Conservation (phyloP, 2,329 filamentous ascomycete species). For the Claviceps sp. region DNA sequence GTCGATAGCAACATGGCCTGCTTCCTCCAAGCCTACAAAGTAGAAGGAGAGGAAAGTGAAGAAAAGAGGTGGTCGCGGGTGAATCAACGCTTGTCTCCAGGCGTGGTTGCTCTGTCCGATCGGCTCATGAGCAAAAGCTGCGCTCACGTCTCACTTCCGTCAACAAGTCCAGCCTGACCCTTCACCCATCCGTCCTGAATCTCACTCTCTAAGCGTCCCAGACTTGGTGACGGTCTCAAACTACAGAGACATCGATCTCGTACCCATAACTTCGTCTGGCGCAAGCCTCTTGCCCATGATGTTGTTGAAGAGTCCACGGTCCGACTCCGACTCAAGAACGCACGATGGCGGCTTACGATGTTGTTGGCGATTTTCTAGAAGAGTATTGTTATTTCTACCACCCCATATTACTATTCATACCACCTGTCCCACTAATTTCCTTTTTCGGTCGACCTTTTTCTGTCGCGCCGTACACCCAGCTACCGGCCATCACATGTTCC, state of each 20-base stretch:
- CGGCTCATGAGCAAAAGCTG: constrained; percentile 4
- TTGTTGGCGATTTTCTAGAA: constrained; percentile 63
- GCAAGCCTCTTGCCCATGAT: constrained; percentile 64
- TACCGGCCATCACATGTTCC: too few species aligned
- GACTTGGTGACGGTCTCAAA: too few species aligned
- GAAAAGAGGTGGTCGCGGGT: background rate
- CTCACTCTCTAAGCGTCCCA: too few species aligned
- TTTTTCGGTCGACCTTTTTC: too few species aligned
- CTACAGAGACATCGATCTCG: constrained; percentile 75
- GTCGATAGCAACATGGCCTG: background rate
- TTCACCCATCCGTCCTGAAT: too few species aligned
- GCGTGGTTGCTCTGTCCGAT: background rate
- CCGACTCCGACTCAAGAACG: constrained; percentile 51
- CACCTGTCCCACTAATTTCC: too few species aligned
- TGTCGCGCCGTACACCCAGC: too few species aligned
- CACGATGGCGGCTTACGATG: constrained; percentile 61
- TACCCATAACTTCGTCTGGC: constrained; percentile 76
- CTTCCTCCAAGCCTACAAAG: background rate
- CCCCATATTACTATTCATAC: too few species aligned
- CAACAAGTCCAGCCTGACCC: background rate
- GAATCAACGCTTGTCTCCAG: too few species aligned
- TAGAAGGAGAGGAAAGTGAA: background rate
- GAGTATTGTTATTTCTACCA: too few species aligned
- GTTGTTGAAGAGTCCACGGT: constrained; percentile 67
- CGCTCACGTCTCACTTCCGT: constrained; percentile 37